A percentile compares a stretch with the other conserved stretches of the same genome.
These are phyloP conservation scores for Jacaranda copaia DNA, from an alignment of 257 asterid species.

Conservation along the genomic window DNA sequence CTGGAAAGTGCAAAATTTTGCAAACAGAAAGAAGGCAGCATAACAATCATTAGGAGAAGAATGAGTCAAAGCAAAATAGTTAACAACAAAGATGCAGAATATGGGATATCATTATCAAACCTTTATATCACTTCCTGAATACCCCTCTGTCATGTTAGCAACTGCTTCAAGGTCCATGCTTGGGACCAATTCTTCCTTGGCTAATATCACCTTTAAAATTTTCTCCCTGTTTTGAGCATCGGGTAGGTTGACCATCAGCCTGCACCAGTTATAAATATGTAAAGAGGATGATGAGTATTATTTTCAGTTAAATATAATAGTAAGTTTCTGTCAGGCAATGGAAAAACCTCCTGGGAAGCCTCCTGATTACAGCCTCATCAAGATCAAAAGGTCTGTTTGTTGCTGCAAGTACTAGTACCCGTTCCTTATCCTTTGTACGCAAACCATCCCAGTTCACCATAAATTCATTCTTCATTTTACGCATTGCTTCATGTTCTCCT, in stretches of 20 bases:
- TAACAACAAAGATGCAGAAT: background rate
- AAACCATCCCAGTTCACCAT: slow-evolving; percentile 68
- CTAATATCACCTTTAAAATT: slow-evolving; percentile 53
- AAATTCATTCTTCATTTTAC: slow-evolving; percentile 64
- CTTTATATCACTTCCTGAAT: slow-evolving; percentile 69
- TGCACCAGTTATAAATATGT: slow-evolving; percentile 33
- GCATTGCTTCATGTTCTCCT: slow-evolving; percentile 61
- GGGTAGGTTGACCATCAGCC: slow-evolving; percentile 63
- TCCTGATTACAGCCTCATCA: slow-evolving; percentile 66
- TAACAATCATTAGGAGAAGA: background rate
- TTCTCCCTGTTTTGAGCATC: slow-evolving; percentile 54
- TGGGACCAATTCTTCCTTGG: slow-evolving; percentile 54
- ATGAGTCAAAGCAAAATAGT: background rate
- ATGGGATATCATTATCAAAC: slow-evolving; percentile 34
- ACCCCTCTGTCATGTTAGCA: slow-evolving; percentile 61
- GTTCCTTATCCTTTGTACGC: slow-evolving; percentile 59
- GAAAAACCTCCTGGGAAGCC: slow-evolving; percentile 62
- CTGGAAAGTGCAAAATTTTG: slow-evolving; percentile 45
- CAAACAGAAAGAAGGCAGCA: background rate
- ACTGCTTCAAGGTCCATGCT: slow-evolving; percentile 50
- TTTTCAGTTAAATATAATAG: background rate
- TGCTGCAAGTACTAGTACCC: slow-evolving; percentile 64
- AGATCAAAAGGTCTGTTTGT: slow-evolving; percentile 67
- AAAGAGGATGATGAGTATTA: background rate
- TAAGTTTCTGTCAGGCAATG: background rate